Evolutionary conservation across 768 basidiomycete species (phyloP).

Genomic region (Cystofilobasidium bisporidii): DNA sequence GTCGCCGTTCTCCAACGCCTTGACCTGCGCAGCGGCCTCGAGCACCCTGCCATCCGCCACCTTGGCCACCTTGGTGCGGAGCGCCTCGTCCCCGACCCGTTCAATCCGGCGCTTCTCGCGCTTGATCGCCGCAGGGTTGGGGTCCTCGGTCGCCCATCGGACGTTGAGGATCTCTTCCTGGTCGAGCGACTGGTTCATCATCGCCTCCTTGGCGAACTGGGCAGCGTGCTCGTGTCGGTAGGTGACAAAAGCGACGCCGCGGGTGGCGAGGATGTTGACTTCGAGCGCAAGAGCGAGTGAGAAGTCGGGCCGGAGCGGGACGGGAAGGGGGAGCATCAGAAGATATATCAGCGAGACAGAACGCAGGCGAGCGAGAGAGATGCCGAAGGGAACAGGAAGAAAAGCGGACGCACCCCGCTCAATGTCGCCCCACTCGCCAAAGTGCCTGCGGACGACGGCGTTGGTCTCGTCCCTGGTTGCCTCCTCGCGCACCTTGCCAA

Average conservation of each 20-base stretch:
- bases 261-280: constrained; percentile 87
- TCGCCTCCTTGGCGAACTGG: constrained; percentile 95
- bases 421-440: constrained; percentile 90
- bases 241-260: constrained; percentile 94
- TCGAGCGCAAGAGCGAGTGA: no score
- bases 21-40: constrained; percentile 73
- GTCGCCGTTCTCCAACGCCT: constrained; percentile 76
- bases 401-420: constrained; percentile 65
- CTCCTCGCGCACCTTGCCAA: constrained; percentile 79
- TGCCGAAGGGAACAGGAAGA: background rate
- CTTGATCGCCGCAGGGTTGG: constrained; percentile 82
- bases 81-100: constrained; percentile 74
- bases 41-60: constrained; percentile 65
- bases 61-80: constrained; percentile 54
- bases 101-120: constrained; percentile 75
- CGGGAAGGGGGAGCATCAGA: no score
- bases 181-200: constrained; percentile 96
- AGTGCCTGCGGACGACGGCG: constrained; percentile 80
- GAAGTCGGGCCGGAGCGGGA: background rate
- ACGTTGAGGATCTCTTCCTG: constrained; percentile 97
- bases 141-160: constrained; percentile 98
- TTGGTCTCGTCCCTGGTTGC: constrained; percentile 66
- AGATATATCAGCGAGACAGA: no score
- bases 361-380: no score
- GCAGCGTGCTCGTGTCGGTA: constrained; percentile 76